Evolutionary conservation across 306 rosid species (phyloP), one percentile per base, ranked within the genome.

Genomic region (Gillenia trifoliata): DNA sequence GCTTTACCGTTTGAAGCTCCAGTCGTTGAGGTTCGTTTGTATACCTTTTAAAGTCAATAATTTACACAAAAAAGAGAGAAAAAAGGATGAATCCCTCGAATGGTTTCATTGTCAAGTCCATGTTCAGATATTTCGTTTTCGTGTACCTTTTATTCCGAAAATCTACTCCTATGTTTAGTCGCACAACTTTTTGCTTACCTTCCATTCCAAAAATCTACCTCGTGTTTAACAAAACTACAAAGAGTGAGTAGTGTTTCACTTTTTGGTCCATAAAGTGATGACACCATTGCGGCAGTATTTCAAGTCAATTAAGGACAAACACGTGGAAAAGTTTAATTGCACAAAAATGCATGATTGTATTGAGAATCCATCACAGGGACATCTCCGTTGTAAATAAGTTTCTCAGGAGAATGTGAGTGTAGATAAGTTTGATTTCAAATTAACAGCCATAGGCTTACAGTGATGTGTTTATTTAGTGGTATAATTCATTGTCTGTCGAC

Each of bases 1-100:
- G 75, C 64, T 55, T 55, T 57, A 50, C 43, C 25, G 3, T 65
- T 64, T 54, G 52, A 72, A 54, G 77, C 57, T 70, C 70, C 9
- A 16, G 62, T 26, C 11, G 54, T 57, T 6, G 47, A 60, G 23
- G 26, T 23, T 67, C 28, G 59, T 45, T 61, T 43, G 67, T 13
- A 63, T 70, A 34, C 36, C 36, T 6, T 54, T 9, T 16, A 59
- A 57, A 28, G 68, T 16, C 30, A 47, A 73, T 59, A 38, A 65
- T n/a, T 31, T 23, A 66, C 52, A 15, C 2, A 62, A 45, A 30
- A 8, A 8, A 0, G 6, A 12, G 16, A 34, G 15, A 5, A 30
- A 28, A 5, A 29, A 20, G 16, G 23, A 28, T 4, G 66, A 23
- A 10, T 33, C 34, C 30, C 34, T 23, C 66, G 13, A 34, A 33